A percentile compares a stretch with the other conserved stretches of the same genome.
These are phyloP conservation scores for Aspergillus ochraceus DNA, from an alignment of 2,329 filamentous ascomycete genomes.

Conservation along the genomic window DNA sequence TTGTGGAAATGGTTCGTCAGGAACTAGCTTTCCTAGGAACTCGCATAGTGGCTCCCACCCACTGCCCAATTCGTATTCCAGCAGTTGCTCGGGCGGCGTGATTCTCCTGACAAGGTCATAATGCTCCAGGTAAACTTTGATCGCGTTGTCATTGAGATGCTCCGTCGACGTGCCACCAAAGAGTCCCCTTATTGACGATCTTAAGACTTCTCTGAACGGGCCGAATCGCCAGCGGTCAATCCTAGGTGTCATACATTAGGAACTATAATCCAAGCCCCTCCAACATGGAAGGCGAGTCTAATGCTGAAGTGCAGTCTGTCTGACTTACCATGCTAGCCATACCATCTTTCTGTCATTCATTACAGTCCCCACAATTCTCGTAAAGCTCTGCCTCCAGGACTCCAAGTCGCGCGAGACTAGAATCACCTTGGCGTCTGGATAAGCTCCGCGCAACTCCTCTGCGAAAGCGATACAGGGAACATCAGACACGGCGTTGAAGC, in stretches of 20 bases:
- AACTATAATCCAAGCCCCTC: background rate
- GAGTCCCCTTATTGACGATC: background rate
- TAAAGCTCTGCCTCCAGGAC: conserved; percentile 21
- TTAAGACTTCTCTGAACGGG: background rate
- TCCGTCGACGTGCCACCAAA: background rate
- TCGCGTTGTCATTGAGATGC: background rate
- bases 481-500: conserved; percentile 17
- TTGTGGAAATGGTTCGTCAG: conserved; percentile 5
- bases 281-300: background rate
- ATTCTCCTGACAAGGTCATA: conserved; percentile 46
- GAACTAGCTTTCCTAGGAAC: conserved; percentile 39
- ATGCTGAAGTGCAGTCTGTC: background rate
- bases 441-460: conserved; percentile 27
- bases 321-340: background rate
- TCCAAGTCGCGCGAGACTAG: conserved; percentile 26
- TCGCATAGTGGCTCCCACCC: conserved; percentile 51
- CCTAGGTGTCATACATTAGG: background rate
- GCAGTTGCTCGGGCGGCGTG: conserved; percentile 40
- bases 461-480: conserved; percentile 17
- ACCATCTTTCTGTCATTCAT: background rate
- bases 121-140: conserved; percentile 37
- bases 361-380: background rate
- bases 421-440: conserved; percentile 21
- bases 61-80: conserved; percentile 47
- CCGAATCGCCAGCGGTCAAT: background rate